These are phyloP conservation scores for Excoecaria cochinchinensis DNA, from an alignment of 345 rosid species.

Conservation along the genomic window DNA sequence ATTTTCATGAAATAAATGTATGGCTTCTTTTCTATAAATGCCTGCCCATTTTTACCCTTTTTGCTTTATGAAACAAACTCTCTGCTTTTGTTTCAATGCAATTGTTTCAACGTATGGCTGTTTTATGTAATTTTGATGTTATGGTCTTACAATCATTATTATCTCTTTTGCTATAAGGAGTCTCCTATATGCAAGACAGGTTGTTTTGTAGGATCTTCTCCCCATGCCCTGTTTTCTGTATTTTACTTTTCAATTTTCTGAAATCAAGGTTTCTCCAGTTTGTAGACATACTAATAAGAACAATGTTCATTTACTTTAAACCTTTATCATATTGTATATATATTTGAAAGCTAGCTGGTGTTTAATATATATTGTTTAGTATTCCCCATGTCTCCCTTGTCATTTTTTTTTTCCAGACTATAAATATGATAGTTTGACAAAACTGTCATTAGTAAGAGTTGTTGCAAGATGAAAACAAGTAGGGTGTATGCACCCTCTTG, in stretches of 20 bases:
- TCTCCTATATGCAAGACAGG: too few relatives aligned
- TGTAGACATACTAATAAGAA: not conserved
- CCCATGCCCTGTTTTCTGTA: not conserved
- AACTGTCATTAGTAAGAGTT: constrained; percentile 6
- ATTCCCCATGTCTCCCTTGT: not conserved
- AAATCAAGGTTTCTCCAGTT: not conserved
- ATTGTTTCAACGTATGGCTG: too few relatives aligned
- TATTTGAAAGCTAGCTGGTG: not conserved
- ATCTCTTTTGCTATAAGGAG: not conserved
- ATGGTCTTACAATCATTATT: not conserved
- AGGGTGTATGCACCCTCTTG: not conserved
- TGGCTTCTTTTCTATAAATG: not conserved
- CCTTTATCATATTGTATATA: not conserved
- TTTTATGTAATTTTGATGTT: not conserved
- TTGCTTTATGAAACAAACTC: not conserved
- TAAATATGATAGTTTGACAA: not conserved
- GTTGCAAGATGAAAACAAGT: not conserved
- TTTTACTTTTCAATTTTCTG: not conserved
- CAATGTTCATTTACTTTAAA: not conserved
- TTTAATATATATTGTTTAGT: not conserved
- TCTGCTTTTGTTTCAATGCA: not conserved
- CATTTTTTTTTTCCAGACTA: not conserved
- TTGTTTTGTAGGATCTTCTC: too few relatives aligned
- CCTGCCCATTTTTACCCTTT: not conserved
- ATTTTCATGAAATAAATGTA: constrained; percentile 1